phyloP scores from a whole-genome alignment of 2,329 filamentous ascomycete genomes.

The Lachnellula arida region DNA sequence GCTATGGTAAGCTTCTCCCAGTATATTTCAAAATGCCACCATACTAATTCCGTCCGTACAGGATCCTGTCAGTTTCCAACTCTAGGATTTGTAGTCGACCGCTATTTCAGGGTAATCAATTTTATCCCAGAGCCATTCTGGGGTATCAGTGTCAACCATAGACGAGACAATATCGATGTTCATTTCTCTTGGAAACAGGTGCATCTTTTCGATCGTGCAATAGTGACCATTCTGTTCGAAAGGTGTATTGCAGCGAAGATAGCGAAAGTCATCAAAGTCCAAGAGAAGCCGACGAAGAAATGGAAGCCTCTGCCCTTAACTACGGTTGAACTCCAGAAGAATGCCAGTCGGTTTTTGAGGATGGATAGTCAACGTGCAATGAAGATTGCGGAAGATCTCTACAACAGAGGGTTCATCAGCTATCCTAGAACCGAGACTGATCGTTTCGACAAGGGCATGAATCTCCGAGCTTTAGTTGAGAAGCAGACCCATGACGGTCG shows the following conservation, averaged over 20 bases:
- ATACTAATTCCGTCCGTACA: conserved; percentile 8
- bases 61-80: conserved; percentile 96
- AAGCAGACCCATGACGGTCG: conserved; percentile 73
- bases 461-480: conserved; percentile 71
- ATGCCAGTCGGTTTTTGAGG: conserved; percentile 81
- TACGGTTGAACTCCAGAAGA: conserved; percentile 94
- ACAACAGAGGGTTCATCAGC: conserved; percentile 93
- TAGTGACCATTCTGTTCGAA: conserved; percentile 78
- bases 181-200: conserved; percentile 79
- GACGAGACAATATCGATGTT: conserved; percentile 71
- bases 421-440: conserved; percentile 98
- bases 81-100: conserved; percentile 92
- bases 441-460: conserved; percentile 86
- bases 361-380: conserved; percentile 91
- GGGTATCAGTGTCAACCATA: conserved; percentile 81
- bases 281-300: conserved; percentile 87
- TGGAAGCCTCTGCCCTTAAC: conserved; percentile 92
- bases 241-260: conserved; percentile 70
- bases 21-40: neutral
- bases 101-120: conserved; percentile 89
- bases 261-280: conserved; percentile 78
- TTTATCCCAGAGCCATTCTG: conserved; percentile 92
- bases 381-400: conserved; percentile 79
- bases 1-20: conserved; percentile 61
- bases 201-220: conserved; percentile 82